Conservation (phyloP, 1,284 basidiomycete species). For the Trichosporon sp. region DNA sequence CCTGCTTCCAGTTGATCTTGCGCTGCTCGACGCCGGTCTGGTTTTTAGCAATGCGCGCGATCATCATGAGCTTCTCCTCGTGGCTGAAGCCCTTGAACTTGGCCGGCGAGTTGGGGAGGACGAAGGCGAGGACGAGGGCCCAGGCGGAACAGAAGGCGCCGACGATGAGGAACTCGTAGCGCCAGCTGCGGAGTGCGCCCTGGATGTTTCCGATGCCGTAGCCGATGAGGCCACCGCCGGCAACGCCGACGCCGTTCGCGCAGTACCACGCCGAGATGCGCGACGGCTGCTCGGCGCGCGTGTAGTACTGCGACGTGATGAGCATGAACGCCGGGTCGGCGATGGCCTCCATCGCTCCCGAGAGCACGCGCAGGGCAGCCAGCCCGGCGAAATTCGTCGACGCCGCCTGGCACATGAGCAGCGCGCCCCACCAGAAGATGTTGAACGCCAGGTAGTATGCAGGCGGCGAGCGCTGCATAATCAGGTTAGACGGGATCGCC, state of each 20-base stretch:
- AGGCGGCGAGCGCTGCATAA: slow-evolving; percentile 53
- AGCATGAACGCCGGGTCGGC: slow-evolving; percentile 47
- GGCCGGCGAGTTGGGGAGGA: slow-evolving; percentile 46
- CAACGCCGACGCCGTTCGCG: slow-evolving; percentile 48
- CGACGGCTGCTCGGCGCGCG: slow-evolving; percentile 45
- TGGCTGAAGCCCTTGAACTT: slow-evolving; percentile 43
- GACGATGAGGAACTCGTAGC: slow-evolving; percentile 50
- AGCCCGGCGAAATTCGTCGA: slow-evolving; percentile 51
- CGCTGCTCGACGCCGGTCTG: slow-evolving; percentile 51
- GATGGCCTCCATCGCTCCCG: slow-evolving; percentile 52
- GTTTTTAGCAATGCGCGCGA: slow-evolving; percentile 47
- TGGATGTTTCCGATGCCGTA: slow-evolving; percentile 46
- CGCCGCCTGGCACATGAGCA: slow-evolving; percentile 50
- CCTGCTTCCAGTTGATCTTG: slow-evolving; percentile 49
- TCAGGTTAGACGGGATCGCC: slow-evolving; percentile 54
- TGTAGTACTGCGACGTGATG: slow-evolving; percentile 46
- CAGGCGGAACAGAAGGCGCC: slow-evolving; percentile 44
- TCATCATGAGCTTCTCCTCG: slow-evolving; percentile 49
- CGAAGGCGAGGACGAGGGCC: slow-evolving; percentile 38
- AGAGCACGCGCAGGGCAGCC: slow-evolving; percentile 51
- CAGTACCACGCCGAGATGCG: slow-evolving; percentile 46
- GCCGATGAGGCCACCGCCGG: slow-evolving; percentile 41
- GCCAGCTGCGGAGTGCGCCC: slow-evolving; percentile 43
- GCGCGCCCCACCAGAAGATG: slow-evolving; percentile 53
- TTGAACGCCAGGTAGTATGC: slow-evolving; percentile 53